These are phyloP conservation scores for Scutellaria minor DNA, from an alignment of 257 asterid genomes.

Conservation along the genomic window DNA sequence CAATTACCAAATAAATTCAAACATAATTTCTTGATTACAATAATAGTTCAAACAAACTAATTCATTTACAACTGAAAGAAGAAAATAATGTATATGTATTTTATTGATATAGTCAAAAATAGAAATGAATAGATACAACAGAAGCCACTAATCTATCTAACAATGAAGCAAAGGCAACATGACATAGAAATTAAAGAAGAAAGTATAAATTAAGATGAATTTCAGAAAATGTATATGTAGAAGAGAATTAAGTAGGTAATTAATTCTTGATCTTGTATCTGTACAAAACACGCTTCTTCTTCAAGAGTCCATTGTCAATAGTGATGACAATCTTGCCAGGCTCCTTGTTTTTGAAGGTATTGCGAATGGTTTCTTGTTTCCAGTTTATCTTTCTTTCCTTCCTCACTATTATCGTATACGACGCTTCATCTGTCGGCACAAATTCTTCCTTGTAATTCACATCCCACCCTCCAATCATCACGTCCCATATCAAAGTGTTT, in stretches of 20 bases:
- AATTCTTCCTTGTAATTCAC: constrained; percentile 71
- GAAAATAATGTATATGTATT: too few relatives aligned
- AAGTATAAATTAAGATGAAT: too few relatives aligned
- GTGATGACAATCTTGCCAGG: constrained; percentile 60
- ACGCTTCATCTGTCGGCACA: constrained; percentile 52
- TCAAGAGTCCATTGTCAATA: constrained; percentile 55
- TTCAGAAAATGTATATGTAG: too few relatives aligned
- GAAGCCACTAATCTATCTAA: too few relatives aligned
- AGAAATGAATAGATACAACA: too few relatives aligned
- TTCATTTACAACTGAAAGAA: too few relatives aligned
- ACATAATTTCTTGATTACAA: too few relatives aligned
- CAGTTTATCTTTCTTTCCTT: constrained; percentile 50
- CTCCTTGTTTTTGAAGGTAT: constrained; percentile 52
- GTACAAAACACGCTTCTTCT: constrained; percentile 52
- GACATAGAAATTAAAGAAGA: too few relatives aligned
- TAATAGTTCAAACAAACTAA: too few relatives aligned
- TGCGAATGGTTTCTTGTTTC: constrained; percentile 56
- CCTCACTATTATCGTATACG: constrained; percentile 58
- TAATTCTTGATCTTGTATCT: constrained; percentile 46
- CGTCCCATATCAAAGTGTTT: constrained; percentile 54
- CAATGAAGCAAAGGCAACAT: too few relatives aligned
- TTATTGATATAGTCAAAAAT: too few relatives aligned
- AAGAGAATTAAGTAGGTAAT: not conserved
- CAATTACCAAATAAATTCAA: too few relatives aligned
- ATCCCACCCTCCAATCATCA: constrained; percentile 65